Conservation (phyloP, 1,284 basidiomycete genomes). For the Leucoagaricus sp. region DNA sequence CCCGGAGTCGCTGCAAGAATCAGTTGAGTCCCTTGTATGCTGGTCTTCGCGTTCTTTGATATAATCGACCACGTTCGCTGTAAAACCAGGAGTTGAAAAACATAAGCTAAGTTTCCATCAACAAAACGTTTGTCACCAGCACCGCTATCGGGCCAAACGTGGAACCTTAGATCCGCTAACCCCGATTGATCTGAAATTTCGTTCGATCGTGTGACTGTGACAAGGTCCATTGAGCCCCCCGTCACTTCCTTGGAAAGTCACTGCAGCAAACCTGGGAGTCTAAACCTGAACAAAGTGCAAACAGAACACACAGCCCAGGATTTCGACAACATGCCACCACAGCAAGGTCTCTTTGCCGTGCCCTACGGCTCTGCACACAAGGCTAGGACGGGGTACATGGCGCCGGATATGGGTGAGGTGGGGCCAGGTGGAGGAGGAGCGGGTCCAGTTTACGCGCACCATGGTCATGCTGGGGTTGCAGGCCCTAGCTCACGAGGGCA, state of each 20-base stretch:
- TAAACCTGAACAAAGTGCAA: not conserved
- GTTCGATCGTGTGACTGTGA: not conserved
- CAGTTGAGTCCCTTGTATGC: no score
- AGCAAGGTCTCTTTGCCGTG: slow-evolving; percentile 35
- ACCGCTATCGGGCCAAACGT: not conserved
- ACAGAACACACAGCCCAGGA: not conserved
- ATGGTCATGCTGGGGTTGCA: slow-evolving; percentile 27
- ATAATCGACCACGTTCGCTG: no score
- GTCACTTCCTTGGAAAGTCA: not conserved
- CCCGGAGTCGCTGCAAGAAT: no score
- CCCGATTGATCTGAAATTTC: not conserved
- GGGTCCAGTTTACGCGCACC: slow-evolving; percentile 23
- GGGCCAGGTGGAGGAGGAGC: not conserved
- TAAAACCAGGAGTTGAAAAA: no score
- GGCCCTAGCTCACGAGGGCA: slow-evolving; percentile 35
- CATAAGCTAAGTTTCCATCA: no score
- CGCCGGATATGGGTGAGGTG: slow-evolving; percentile 21
- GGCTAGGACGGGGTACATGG: slow-evolving; percentile 19
- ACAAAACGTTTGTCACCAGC: not conserved
- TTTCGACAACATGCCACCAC: slow-evolving; percentile 30
- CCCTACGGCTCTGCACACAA: slow-evolving; percentile 28
- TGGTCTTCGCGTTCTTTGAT: no score
- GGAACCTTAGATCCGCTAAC: not conserved
- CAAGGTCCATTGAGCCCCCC: not conserved
- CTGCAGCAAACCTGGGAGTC: not conserved